Base-by-base conservation (phyloP, 306 rosid species). In the Cyamopsis tetragonoloba region DNA sequence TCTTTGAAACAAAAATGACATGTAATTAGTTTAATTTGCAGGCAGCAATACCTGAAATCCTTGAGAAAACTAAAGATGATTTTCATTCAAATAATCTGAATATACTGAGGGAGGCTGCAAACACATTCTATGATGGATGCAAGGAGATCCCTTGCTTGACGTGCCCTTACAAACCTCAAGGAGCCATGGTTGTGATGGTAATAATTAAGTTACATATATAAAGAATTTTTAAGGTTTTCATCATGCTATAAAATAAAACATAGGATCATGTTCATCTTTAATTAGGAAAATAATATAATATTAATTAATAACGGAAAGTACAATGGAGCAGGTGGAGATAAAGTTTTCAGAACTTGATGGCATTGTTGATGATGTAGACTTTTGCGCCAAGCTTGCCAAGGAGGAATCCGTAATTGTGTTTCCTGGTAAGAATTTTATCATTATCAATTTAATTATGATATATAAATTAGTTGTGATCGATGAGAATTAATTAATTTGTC, bases 141-240 rank as follows among this genome's bases (percentile, higher is more conserved):
- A 55, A 81, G 79, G 83, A 47, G 35, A 86, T 83, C 20, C 81
- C 88, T 43, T 79, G 86, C 82, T 69, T 86, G 35, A 79, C 73
- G 48, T 83, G 85, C 38, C 86, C 78, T 7, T 60, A 72, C 35
- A 83, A 81, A 46, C 91, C 88, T 3, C 81, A 83, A 51, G 86
- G 83, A 27, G 68, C 91, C 54, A 78, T 86, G 88, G 68, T 35
- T 37, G 82, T 18, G 27, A 76, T 86, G 91, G 91, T 83, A n/a
- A n/a, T n/a, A n/a, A n/a, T n/a, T n/a, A 50, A 70, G 74, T 18
- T 2, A 22, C 22, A 6, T 2, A 22, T 17, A 6, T 3, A 5
- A 23, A 49, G 12, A 62, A 18, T 8, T 7, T 50, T 7, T 50
- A 19, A 27, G 1, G 4, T 5, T 49, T n/a, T 62, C 4, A 31